Percentiles rank a stretch among this genome's conserved stretches.
Evolutionary conservation across 1,139 yeast genomes (phyloP).

Genomic region (Pichia kudriavzevii): DNA sequence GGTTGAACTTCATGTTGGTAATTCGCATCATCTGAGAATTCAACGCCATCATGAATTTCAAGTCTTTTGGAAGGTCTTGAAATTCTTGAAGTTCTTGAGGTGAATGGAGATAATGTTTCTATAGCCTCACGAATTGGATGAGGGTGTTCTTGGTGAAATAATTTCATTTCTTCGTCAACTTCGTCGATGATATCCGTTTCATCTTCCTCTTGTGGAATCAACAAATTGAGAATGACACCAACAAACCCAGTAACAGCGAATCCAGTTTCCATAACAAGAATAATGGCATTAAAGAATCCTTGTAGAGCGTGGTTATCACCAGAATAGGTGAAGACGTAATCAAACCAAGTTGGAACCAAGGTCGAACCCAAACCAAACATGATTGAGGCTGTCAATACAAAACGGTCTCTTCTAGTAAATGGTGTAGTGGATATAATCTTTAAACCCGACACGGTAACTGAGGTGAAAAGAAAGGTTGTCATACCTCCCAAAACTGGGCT

Average conservation of each 20-base stretch:
- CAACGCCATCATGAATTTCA: slow-evolving; percentile 14
- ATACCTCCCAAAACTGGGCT: slow-evolving; percentile 82
- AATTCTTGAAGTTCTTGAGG: slow-evolving; percentile 8
- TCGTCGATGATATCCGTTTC: slow-evolving; percentile 39
- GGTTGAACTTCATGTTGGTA: slow-evolving; percentile 17
- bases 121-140: slow-evolving; percentile 16
- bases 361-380: slow-evolving; percentile 76
- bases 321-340: slow-evolving; percentile 61
- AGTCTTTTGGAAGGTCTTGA: slow-evolving; percentile 2
- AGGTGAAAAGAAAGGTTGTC: slow-evolving; percentile 82
- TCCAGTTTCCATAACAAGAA: slow-evolving; percentile 79
- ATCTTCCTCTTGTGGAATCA: slow-evolving; percentile 66
- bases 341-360: slow-evolving; percentile 72
- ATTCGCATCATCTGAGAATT: slow-evolving; percentile 13
- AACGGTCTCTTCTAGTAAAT: slow-evolving; percentile 82
- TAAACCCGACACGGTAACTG: slow-evolving; percentile 86
- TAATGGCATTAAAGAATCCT: slow-evolving; percentile 76
- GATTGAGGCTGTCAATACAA: slow-evolving; percentile 68
- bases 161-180: slow-evolving; percentile 23
- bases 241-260: slow-evolving; percentile 77
- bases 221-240: slow-evolving; percentile 63
- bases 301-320: slow-evolving; percentile 56
- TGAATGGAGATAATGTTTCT: slow-evolving; percentile 12
- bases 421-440: slow-evolving; percentile 68
- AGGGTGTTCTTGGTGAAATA: slow-evolving; percentile 14